phyloP scores from a whole-genome alignment of 352 stramenopile genomes.

The Globisporangium paddicum region DNA sequence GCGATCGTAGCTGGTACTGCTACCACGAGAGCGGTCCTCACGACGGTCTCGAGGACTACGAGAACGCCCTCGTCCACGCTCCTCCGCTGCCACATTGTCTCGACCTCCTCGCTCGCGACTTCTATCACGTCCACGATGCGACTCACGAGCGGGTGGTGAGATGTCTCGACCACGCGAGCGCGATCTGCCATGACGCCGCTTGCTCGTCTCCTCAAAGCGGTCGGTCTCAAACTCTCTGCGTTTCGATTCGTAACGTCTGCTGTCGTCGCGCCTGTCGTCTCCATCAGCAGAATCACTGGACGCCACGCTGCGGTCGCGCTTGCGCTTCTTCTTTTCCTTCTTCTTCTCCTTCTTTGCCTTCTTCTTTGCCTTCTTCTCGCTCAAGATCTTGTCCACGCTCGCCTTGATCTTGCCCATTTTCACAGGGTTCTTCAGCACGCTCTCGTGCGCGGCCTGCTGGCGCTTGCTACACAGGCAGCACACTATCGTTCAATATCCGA shows the following conservation, averaged over 20 bases:
- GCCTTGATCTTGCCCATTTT: conserved; percentile 89
- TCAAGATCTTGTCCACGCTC: conserved; percentile 67
- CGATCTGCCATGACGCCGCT: neutral
- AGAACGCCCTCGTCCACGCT: neutral
- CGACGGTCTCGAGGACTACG: neutral
- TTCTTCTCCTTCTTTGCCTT: conserved; percentile 69
- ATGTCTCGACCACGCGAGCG: neutral
- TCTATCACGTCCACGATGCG: neutral
- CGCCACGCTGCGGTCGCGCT: conserved; percentile 25
- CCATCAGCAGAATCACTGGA: neutral
- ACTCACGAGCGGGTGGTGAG: neutral
- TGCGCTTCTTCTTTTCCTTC: conserved; percentile 45
- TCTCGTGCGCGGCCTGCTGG: conserved; percentile 73
- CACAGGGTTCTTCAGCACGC: conserved; percentile 87
- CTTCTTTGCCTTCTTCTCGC: conserved; percentile 73
- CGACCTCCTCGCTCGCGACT: neutral
- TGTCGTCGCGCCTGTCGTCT: neutral
- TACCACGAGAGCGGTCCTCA: neutral
- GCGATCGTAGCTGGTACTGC: neutral
- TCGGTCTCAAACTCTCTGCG: conserved; percentile 12
- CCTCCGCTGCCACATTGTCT: neutral
- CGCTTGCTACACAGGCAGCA: too few relatives aligned
- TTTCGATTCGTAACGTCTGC: neutral
- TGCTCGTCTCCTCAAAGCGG: conserved; percentile 4
- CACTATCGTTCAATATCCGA: too few relatives aligned